Evolutionary conservation across 2,329 filamentous ascomycete species (phyloP).

Genomic region (Metarhizium guizhouense): DNA sequence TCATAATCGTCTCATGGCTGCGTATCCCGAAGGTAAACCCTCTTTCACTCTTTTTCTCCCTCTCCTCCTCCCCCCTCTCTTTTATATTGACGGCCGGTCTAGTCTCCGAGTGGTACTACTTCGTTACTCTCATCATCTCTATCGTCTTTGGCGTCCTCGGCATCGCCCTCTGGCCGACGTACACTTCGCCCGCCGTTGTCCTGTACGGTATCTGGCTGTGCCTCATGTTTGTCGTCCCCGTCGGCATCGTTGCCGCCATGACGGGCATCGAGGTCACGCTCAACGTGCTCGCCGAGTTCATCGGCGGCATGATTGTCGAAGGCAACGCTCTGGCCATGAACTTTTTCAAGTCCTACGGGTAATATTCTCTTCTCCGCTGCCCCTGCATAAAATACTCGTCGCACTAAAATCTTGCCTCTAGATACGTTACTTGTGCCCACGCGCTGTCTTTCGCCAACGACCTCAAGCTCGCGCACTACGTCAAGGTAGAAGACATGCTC

Average conservation of each 20-base stretch:
- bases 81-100: no score
- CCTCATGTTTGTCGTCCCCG: slow-evolving; percentile 32
- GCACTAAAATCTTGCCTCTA: not conserved
- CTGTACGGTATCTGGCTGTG: slow-evolving; percentile 33
- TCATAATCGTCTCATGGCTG: slow-evolving; percentile 37
- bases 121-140: slow-evolving; percentile 20
- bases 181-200: slow-evolving; percentile 32
- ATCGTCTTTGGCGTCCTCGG: slow-evolving; percentile 25
- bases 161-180: slow-evolving; percentile 30
- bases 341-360: slow-evolving; percentile 35
- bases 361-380: not conserved
- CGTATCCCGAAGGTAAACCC: slow-evolving; percentile 29
- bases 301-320: slow-evolving; percentile 32
- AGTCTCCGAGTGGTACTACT: slow-evolving; percentile 40
- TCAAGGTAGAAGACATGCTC: slow-evolving; percentile 22
- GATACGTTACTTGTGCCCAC: slow-evolving; percentile 24
- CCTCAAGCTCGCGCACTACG: slow-evolving; percentile 31
- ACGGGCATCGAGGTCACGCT: slow-evolving; percentile 32
- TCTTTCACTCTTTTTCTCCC: not conserved
- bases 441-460: slow-evolving; percentile 26
- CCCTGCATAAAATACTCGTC: not conserved
- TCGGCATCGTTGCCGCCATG: slow-evolving; percentile 34
- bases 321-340: slow-evolving; percentile 38
- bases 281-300: slow-evolving; percentile 39
- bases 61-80: not conserved